Evolutionary conservation across 768 basidiomycete species (phyloP).

Genomic region (Boletus insuetus): DNA sequence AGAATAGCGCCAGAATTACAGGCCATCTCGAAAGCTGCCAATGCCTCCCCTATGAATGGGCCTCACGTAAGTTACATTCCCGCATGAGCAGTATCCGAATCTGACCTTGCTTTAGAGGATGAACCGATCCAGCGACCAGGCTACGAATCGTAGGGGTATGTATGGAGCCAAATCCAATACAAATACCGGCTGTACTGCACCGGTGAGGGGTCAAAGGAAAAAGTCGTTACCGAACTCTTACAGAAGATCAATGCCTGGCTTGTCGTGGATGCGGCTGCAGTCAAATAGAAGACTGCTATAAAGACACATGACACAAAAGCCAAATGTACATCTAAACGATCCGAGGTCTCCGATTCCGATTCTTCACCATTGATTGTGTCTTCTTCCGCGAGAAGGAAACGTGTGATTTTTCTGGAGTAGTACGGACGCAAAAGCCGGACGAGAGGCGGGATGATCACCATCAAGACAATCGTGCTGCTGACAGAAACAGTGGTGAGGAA

Average conservation of each 20-base stretch:
- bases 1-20: constrained; percentile 16
- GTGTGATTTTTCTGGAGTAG: constrained; percentile 7
- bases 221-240: neutral
- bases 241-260: constrained; percentile 9
- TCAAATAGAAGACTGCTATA: constrained; percentile 9
- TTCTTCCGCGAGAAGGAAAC: neutral
- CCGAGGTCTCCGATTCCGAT: constrained; percentile 14
- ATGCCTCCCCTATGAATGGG: constrained; percentile 22
- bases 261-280: constrained; percentile 13
- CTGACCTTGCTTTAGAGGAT: constrained; percentile 28
- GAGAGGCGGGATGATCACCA: constrained; percentile 19
- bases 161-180: constrained; percentile 14
- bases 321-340: constrained; percentile 31
- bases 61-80: neutral
- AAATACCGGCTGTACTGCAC: constrained; percentile 11
- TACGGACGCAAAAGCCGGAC: constrained; percentile 25
- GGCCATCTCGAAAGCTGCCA: constrained; percentile 31
- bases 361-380: neutral
- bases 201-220: neutral
- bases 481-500: constrained; percentile 16
- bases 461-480: constrained; percentile 15
- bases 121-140: constrained; percentile 26
- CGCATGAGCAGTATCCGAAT: no score
- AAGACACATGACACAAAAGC: constrained; percentile 20
- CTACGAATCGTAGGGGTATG: constrained; percentile 24